Conservation (phyloP, 2,329 filamentous ascomycete genomes). For the Beauveria medogensis region DNA sequence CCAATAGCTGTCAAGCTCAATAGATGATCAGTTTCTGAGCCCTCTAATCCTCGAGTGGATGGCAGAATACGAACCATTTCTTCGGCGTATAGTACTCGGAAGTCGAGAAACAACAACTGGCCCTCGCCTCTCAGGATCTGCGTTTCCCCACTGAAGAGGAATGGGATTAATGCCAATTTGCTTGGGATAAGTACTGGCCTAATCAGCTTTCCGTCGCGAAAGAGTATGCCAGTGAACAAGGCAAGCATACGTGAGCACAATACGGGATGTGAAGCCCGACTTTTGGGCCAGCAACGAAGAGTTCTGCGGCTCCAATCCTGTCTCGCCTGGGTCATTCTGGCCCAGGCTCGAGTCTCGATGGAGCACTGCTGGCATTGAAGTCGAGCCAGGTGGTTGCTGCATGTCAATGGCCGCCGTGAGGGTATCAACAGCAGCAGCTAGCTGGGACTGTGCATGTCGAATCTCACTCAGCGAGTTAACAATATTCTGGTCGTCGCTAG, state of each 20-base stretch:
- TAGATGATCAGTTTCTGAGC: neutral
- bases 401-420: conserved; percentile 24
- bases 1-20: conserved; percentile 39
- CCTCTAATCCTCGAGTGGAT: neutral
- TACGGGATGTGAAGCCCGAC: conserved; percentile 43
- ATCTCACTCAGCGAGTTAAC: conserved; percentile 30
- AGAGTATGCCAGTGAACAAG: neutral
- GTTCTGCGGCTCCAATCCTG: conserved; percentile 15
- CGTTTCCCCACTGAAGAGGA: conserved; percentile 77
- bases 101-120: conserved; percentile 81
- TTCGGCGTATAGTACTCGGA: conserved; percentile 65
- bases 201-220: neutral
- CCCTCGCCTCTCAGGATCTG: conserved; percentile 66
- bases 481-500: neutral
- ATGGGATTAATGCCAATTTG: conserved; percentile 93
- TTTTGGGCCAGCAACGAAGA: conserved; percentile 28
- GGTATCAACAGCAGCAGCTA: conserved; percentile 33
- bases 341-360: neutral
- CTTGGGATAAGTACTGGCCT: conserved; percentile 69
- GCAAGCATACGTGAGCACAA: conserved; percentile 41
- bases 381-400: neutral
- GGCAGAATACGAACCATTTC: conserved; percentile 57
- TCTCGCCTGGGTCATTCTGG: neutral
- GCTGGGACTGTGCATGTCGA: conserved; percentile 32
- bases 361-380: neutral